These are phyloP conservation scores for Crithidia sp. DNA, from an alignment of 208 protist genomes.

Conservation along the genomic window DNA sequence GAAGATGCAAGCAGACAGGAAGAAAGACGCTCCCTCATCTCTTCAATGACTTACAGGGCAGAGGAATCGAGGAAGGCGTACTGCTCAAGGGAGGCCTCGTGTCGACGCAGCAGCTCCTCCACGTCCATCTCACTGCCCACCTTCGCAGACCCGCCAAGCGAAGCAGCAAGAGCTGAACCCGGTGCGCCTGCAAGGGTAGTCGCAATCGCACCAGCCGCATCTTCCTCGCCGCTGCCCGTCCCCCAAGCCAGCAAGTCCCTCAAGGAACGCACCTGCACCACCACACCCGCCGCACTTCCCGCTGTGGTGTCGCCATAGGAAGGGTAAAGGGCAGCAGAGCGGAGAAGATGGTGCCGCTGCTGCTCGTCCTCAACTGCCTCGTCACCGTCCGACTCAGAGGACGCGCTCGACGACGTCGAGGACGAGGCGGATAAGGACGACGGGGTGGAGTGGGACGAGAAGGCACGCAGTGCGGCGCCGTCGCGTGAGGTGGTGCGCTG, in stretches of 20 bases:
- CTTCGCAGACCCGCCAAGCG: background rate
- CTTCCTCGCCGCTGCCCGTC: background rate
- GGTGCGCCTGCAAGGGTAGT: background rate
- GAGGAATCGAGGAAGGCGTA: slow-evolving; percentile 41
- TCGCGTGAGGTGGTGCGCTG: too few relatives aligned
- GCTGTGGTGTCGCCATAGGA: background rate
- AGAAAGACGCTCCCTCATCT: background rate
- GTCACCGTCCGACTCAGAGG: background rate
- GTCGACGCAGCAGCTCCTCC: slow-evolving; percentile 23
- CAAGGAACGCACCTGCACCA: slow-evolving; percentile 22
- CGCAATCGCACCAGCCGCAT: background rate
- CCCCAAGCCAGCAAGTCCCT: slow-evolving; percentile 20
- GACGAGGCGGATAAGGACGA: background rate
- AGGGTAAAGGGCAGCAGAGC: slow-evolving; percentile 17
- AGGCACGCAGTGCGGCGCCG: background rate
- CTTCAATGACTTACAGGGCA: slow-evolving; percentile 9
- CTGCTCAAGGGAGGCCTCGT: slow-evolving; percentile 24
- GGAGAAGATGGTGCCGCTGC: slow-evolving; percentile 19
- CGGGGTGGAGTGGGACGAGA: background rate
- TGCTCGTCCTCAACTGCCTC: slow-evolving; percentile 9
- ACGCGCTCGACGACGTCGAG: background rate
- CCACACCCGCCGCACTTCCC: slow-evolving; percentile 7
- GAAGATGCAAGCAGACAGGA: too few relatives aligned
- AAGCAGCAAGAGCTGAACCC: background rate
- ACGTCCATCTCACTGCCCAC: background rate